Evolutionary conservation across 2,329 filamentous ascomycete species (phyloP).

Genomic region (Fusarium marasasianum): DNA sequence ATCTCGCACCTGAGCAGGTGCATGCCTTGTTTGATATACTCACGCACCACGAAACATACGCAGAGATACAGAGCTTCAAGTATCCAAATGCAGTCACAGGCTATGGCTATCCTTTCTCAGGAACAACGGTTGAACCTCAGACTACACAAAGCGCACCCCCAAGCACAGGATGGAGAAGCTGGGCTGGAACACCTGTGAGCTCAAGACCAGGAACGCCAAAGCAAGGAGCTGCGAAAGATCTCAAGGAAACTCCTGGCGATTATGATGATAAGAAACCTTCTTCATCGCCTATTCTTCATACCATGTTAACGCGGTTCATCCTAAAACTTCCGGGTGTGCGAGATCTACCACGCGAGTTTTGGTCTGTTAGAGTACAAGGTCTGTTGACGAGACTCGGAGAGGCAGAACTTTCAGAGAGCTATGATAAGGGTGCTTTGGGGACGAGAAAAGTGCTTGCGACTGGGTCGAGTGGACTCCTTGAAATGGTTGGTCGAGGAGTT

Average conservation of each 20-base stretch:
- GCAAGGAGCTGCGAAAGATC: constrained; percentile 28
- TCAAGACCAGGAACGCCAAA: constrained; percentile 44
- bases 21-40: constrained; percentile 68
- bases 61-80: constrained; percentile 79
- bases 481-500: constrained; percentile 73
- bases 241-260: constrained; percentile 4
- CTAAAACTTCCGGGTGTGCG: constrained; percentile 73
- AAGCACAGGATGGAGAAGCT: constrained; percentile 30
- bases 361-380: constrained; percentile 68
- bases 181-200: constrained; percentile 37
- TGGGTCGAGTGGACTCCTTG: constrained; percentile 73
- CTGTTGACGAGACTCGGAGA: constrained; percentile 70
- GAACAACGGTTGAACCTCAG: constrained; percentile 26
- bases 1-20: constrained; percentile 53
- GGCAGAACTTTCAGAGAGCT: constrained; percentile 80
- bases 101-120: constrained; percentile 76
- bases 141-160: constrained; percentile 13
- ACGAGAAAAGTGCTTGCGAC: constrained; percentile 80
- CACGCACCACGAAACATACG: constrained; percentile 67
- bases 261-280: constrained; percentile 48
- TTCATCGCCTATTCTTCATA: constrained; percentile 73
- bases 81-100: constrained; percentile 67
- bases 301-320: constrained; percentile 71
- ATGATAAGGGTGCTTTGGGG: constrained; percentile 80
- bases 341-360: constrained; percentile 71